Percentiles rank a stretch among this genome's conserved stretches.
These are phyloP conservation scores for Pestalotiopsis sp. DNA, from an alignment of 2,329 filamentous ascomycete species.

Conservation along the genomic window DNA sequence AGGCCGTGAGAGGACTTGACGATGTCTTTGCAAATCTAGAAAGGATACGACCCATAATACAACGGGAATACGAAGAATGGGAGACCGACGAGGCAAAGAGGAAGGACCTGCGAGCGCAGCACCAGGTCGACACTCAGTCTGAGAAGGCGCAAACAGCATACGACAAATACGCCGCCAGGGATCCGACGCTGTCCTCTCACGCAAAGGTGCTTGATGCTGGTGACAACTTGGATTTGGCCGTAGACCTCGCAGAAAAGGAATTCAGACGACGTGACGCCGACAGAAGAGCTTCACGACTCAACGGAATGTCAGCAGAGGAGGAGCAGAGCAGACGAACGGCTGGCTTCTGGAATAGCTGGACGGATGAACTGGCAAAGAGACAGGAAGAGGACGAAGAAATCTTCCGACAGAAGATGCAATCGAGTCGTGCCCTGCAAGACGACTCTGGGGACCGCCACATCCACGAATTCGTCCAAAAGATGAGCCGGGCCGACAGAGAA, in stretches of 20 bases:
- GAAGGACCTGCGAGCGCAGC: slow-evolving; percentile 23
- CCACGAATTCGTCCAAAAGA: slow-evolving; percentile 22
- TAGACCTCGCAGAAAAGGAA: slow-evolving; percentile 74
- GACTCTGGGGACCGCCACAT: slow-evolving; percentile 21
- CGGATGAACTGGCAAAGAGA: slow-evolving; percentile 29
- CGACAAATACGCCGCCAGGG: slow-evolving; percentile 50
- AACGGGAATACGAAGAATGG: slow-evolving; percentile 70
- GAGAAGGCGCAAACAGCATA: slow-evolving; percentile 30
- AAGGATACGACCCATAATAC: slow-evolving; percentile 75
- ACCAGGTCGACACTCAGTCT: slow-evolving; percentile 12
- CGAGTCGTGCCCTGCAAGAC: slow-evolving; percentile 48
- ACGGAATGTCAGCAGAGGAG: slow-evolving; percentile 57
- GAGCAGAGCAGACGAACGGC: slow-evolving; percentile 53
- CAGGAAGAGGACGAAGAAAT: slow-evolving; percentile 41
- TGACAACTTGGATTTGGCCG: slow-evolving; percentile 73
- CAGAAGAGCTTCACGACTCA: slow-evolving; percentile 56
- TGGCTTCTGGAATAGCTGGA: slow-evolving; percentile 45
- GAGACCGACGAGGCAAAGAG: slow-evolving; percentile 49
- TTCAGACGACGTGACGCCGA: slow-evolving; percentile 65
- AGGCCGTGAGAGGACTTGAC: slow-evolving; percentile 48
- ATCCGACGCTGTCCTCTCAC: slow-evolving; percentile 57
- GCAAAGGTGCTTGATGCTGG: slow-evolving; percentile 66
- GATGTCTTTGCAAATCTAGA: slow-evolving; percentile 72
- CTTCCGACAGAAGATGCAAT: slow-evolving; percentile 53
- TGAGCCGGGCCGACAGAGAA: slow-evolving; percentile 17